These are phyloP conservation scores for Eutrema heterophyllum DNA, from an alignment of 345 rosid species.

Conservation along the genomic window DNA sequence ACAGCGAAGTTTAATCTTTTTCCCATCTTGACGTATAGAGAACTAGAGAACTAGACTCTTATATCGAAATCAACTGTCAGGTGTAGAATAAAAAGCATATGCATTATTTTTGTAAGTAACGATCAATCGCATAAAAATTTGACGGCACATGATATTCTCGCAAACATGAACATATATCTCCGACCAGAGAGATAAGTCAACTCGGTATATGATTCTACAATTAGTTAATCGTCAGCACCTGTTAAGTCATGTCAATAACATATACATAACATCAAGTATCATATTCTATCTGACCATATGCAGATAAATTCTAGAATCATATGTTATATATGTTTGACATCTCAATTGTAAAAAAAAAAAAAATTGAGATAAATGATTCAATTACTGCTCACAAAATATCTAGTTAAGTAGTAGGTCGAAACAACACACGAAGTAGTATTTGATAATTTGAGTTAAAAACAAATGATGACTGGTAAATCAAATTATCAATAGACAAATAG, in stretches of 20 bases:
- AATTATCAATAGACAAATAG: background rate
- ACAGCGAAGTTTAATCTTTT: background rate
- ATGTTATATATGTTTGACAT: background rate
- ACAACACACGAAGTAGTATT: background rate
- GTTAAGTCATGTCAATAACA: conserved; percentile 24
- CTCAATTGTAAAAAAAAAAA: background rate
- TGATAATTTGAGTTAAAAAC: background rate
- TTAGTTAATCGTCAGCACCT: conserved; percentile 21
- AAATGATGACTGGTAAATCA: background rate
- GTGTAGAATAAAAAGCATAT: conserved; percentile 16
- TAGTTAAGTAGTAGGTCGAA: background rate
- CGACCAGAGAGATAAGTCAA: conserved; percentile 28
- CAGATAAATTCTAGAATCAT: conserved; percentile 10
- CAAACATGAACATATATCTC: conserved; percentile 15
- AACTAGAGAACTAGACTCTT: conserved; percentile 12
- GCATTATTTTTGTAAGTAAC: background rate
- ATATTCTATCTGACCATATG: conserved; percentile 25
- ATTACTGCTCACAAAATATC: background rate
- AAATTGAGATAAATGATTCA: background rate
- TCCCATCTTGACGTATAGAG: conserved; percentile 8
- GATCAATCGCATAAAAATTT: conserved; percentile 5
- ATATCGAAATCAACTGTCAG: conserved; percentile 25
- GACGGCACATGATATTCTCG: conserved; percentile 11
- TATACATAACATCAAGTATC: conserved; percentile 15
- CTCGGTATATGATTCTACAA: conserved; percentile 31